A percentile compares a stretch with the other conserved stretches of the same genome.
phyloP scores from a whole-genome alignment of 192 early-diverging fungal species.

The Coemansia sp. region DNA sequence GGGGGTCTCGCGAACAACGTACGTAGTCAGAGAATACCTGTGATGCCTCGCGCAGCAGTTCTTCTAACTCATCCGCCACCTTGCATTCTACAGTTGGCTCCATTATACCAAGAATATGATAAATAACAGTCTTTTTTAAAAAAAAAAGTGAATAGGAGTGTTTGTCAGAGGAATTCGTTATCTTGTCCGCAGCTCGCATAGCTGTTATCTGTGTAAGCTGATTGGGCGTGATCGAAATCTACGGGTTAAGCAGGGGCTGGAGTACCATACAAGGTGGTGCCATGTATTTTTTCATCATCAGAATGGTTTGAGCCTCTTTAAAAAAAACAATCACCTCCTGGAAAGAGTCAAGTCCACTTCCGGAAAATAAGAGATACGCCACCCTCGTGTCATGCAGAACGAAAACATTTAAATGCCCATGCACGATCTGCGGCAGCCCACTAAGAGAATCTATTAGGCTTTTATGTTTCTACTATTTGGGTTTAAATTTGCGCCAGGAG shows the following conservation, averaged over 20 bases:
- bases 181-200: neutral
- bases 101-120: neutral
- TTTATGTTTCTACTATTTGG: neutral
- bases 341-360: neutral
- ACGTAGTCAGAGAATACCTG: conserved; percentile 28
- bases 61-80: conserved; percentile 21
- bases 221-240: neutral
- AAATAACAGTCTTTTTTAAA: neutral
- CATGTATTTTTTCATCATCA: no score
- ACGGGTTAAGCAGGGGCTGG: no score
- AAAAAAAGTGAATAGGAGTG: neutral
- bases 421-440: neutral
- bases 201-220: neutral
- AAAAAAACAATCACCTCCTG: neutral
- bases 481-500: neutral
- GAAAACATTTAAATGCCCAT: neutral
- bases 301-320: neutral
- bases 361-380: neutral
- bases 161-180: neutral
- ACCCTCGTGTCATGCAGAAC: neutral
- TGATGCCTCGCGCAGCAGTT: conserved; percentile 20
- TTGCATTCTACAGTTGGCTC: neutral
- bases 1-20: neutral
- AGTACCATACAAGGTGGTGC: no score
- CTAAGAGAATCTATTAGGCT: neutral